Conservation (phyloP, 202 grass and related monocot genomes). For the Dendrocalamus latiflorus region DNA sequence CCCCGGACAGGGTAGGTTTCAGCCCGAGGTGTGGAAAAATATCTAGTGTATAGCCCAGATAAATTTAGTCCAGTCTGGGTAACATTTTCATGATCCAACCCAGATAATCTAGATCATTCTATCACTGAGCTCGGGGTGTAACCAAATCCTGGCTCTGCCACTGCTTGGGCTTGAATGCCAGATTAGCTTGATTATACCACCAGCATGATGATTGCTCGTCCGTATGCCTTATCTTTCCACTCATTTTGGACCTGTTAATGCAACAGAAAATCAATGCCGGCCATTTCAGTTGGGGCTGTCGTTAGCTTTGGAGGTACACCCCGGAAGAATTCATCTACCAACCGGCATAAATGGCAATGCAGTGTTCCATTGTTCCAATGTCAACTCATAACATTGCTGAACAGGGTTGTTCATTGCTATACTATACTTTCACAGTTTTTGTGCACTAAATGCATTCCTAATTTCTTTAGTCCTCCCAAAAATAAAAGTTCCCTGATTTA, state of each 20-base stretch:
- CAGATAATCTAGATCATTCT: no score
- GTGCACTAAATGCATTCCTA: not conserved
- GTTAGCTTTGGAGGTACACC: not conserved
- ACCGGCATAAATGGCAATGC: constrained; percentile 21
- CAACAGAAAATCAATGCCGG: constrained; percentile 32
- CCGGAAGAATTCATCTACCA: not conserved
- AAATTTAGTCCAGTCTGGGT: no score
- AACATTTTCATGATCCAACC: no score
- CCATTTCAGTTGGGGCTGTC: constrained; percentile 12
- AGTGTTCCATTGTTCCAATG: constrained; percentile 14
- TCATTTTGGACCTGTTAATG: not conserved
- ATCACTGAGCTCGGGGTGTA: no score
- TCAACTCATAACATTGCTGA: constrained; percentile 9
- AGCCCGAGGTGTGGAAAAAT: no score
- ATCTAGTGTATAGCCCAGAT: no score
- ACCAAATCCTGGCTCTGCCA: no score
- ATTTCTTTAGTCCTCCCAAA: no score
- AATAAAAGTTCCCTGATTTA: no score
- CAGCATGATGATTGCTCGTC: not conserved
- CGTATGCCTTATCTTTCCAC: not conserved
- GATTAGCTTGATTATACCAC: not conserved
- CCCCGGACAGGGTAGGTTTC: no score
- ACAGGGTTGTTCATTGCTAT: constrained; percentile 15
- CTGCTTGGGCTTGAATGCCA: not conserved
- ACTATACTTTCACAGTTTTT: not conserved